These are phyloP conservation scores for Aspergillus phoenicis DNA, from an alignment of 2,329 filamentous ascomycete species.

Conservation along the genomic window DNA sequence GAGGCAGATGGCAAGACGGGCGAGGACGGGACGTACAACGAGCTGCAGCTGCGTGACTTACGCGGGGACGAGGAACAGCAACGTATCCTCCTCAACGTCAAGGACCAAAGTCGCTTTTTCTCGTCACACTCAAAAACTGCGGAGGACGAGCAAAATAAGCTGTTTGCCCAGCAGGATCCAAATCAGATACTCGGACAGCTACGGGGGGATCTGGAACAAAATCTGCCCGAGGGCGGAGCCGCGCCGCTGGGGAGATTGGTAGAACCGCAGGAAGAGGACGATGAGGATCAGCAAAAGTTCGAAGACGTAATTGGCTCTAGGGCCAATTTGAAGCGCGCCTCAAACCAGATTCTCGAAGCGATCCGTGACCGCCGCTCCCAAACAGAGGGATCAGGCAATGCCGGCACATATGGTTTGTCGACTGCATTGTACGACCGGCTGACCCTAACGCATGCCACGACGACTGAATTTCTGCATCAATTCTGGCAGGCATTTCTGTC, in stretches of 20 bases:
- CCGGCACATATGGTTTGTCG: slow-evolving; percentile 51
- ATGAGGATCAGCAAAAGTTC: slow-evolving; percentile 57
- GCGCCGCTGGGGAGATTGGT: slow-evolving; percentile 67
- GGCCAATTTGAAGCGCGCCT: slow-evolving; percentile 59
- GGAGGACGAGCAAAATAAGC: slow-evolving; percentile 51
- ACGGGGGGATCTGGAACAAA: slow-evolving; percentile 59
- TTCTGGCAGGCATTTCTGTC: slow-evolving; percentile 95
- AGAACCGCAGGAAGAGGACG: slow-evolving; percentile 58
- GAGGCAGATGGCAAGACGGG: slow-evolving; percentile 66
- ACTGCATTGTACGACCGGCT: slow-evolving; percentile 61
- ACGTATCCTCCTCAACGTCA: slow-evolving; percentile 81
- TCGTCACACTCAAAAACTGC: slow-evolving; percentile 56
- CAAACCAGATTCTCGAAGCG: slow-evolving; percentile 60
- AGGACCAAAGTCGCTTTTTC: slow-evolving; percentile 83
- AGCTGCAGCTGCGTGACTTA: slow-evolving; percentile 78
- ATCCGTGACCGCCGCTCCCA: slow-evolving; percentile 60
- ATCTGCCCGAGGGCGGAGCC: slow-evolving; percentile 57
- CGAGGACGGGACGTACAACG: slow-evolving; percentile 72
- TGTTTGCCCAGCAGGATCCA: slow-evolving; percentile 72
- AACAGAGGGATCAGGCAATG: slow-evolving; percentile 38
- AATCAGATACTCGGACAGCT: slow-evolving; percentile 67
- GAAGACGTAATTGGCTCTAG: slow-evolving; percentile 67
- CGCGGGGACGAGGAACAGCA: slow-evolving; percentile 72
- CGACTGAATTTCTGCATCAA: slow-evolving; percentile 92
- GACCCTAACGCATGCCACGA: slow-evolving; percentile 84